Base-by-base conservation (phyloP, 176 grass and related monocot species). In the Ampelocalamus luodianensis region DNA sequence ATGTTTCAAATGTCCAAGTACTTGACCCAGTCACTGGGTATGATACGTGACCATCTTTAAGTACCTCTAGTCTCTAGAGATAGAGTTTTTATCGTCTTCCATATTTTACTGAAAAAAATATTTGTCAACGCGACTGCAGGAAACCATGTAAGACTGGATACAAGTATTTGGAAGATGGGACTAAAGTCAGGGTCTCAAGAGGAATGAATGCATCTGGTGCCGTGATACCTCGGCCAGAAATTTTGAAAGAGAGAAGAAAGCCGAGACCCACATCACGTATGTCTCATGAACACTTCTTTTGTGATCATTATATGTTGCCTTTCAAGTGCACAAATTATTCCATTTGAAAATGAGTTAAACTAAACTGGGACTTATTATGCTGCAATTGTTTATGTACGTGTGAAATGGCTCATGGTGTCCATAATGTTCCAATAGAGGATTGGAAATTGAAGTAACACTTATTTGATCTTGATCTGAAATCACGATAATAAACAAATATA, bases 1-100 rank as follows among this genome's bases (percentile, higher is more conserved):
- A 98, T 93, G 95, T 98, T 82, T 98, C 95, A 39, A 98, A 98
- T 85, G 91, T 95, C 51, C 92, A 95, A 90, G 95, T 95, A 85
- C 56, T 98, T 75, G 93, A 98, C 18, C 93, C 93, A 12, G 93
- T 92, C 40, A 95, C 89, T 10, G 93, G 95, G 95, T 98, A 90
- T 78, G 74, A 48, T 40, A 42, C 24, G 38, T 85, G 15, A 15
- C 18, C 22, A 17, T 81, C 29, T 55, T 50, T 82, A 50, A n/a
- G 54, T 84, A 68, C 22, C 23, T 18, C 20, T 29, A 26, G 1
- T 11, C 9, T 42, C 27, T 62, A 37, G 24, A 71, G 29, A 29
- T 29, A 29, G 29, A 29, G 29, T 29, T 29, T 29, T 29, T 29
- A 29, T 29, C 29, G 29, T 29, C 34, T 55, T 39, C 64, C 38